Conservation (phyloP, 1,284 basidiomycete genomes). For the Trichosporon sp. region DNA sequence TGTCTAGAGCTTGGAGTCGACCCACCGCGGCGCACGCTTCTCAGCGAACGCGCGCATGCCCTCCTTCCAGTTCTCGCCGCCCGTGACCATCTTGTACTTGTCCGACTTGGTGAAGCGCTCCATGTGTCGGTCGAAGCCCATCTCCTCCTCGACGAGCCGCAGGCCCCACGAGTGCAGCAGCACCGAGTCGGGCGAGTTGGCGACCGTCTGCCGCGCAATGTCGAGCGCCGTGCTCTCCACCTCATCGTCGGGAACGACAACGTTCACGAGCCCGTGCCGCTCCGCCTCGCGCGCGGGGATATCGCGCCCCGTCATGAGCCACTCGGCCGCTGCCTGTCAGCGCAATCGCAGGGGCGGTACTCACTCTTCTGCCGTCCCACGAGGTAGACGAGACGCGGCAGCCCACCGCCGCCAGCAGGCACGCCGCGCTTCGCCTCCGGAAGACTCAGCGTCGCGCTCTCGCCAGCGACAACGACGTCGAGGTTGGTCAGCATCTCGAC, state of each 20-base stretch:
- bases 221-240: slow-evolving; percentile 13
- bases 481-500: slow-evolving; percentile 20
- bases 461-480: slow-evolving; percentile 17
- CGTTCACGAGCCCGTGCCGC: slow-evolving; percentile 11
- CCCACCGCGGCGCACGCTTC: slow-evolving; percentile 12
- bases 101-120: slow-evolving; percentile 2
- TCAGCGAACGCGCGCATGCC: slow-evolving; percentile 13
- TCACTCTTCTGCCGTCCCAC: slow-evolving; percentile 19
- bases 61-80: slow-evolving; percentile 14
- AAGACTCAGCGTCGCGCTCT: slow-evolving; percentile 10
- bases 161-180: slow-evolving; percentile 10
- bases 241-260: slow-evolving; percentile 16
- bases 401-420: slow-evolving; percentile 10
- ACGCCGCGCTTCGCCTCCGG: slow-evolving; percentile 20
- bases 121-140: slow-evolving; percentile 16
- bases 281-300: slow-evolving; percentile 13
- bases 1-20: slow-evolving; percentile 8
- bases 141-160: slow-evolving; percentile 10
- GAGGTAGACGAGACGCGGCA: slow-evolving; percentile 15
- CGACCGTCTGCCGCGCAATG: slow-evolving; percentile 12
- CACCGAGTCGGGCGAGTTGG: slow-evolving; percentile 15
- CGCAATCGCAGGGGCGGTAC: background rate
- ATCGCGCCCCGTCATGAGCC: slow-evolving; percentile 17
- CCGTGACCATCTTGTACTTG: background rate
- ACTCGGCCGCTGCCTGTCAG: slow-evolving; percentile 13